Base-by-base conservation (phyloP, 768 basidiomycete genomes). In the Lactarius akahatsu region DNA sequence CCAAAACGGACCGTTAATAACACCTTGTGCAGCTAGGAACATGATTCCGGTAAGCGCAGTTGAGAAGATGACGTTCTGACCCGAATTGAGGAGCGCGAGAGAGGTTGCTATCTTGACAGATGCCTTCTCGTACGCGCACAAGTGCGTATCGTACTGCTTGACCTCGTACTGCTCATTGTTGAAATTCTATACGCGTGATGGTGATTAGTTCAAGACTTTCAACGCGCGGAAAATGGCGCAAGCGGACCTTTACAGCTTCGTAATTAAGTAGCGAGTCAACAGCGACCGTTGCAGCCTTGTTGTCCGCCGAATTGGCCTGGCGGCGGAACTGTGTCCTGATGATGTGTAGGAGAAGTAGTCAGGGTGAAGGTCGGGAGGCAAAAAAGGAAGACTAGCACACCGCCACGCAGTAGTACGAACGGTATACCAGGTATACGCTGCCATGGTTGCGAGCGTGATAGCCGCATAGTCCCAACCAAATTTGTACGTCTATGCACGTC, bases 381-480 rank as follows among this genome's bases (percentile, higher is more conserved):
- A 32, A 16, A 65, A 20, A 8, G 20, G 15, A 23, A 38, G 9
- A 40, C 20, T 18, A 7, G 71, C 79, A 71, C 59, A 94, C 94
- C 96, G 82, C 97, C 97, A 98, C 0, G 95, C 87, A 1, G 97
- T 99, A 1, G 97, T 99, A 57, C 87, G 85, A 41, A 99, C 88
- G 1, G 97, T 99, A 75, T 96, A 99, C 95, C 95, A 98, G 0
- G 94, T 92, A 74, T 99, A 99, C 4, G 90, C 86, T 2, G 83
- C 90, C 82, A 99, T 86, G 0, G 96, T 92, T 1, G 84, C 76
- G 1, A 86, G 82, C 0, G 96, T 98, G 55, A 98, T 87, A 2
- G 91, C 93, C 5, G 97, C 96, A 76, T 96, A 99, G 74, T 97
- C 90, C 89, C 90, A 94, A 10, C 97, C 97, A 73, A 97, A 99